Conservation (phyloP, 73 alveolate species). For the Symbiodinium pilosum region DNA sequence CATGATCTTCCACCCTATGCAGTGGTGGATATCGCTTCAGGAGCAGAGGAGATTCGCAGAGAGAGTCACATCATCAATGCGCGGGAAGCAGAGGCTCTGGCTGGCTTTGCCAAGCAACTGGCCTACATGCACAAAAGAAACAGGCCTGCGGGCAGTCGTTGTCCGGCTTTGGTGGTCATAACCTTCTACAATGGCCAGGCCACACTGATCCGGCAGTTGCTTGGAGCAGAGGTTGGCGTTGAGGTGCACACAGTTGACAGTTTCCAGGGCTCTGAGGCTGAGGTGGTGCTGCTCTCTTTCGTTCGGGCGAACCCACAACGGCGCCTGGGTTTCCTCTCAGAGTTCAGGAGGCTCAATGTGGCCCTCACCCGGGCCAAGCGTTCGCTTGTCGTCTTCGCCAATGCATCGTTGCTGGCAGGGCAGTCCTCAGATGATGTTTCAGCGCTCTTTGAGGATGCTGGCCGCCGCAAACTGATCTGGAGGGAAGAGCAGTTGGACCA, state of each 20-base stretch:
- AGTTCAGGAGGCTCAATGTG: constrained; percentile 82
- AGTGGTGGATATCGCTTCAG: constrained; percentile 35
- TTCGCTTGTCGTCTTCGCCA: constrained; percentile 14
- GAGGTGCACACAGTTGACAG: constrained; percentile 84
- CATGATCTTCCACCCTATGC: constrained; percentile 17
- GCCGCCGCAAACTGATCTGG: constrained; percentile 36
- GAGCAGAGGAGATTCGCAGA: constrained; percentile 36
- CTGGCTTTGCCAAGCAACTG: neutral
- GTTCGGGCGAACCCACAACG: constrained; percentile 81
- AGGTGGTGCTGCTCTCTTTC: constrained; percentile 60
- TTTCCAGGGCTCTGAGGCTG: constrained; percentile 91
- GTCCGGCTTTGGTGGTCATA: constrained; percentile 48
- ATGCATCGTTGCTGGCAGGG: neutral
- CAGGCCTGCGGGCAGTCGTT: neutral
- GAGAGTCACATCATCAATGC: neutral
- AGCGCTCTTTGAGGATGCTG: constrained; percentile 62
- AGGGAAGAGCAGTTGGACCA: neutral
- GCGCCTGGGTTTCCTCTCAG: constrained; percentile 76
- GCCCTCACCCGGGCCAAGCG: constrained; percentile 92
- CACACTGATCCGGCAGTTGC: constrained; percentile 33
- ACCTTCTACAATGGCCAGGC: constrained; percentile 89
- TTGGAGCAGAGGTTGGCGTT: constrained; percentile 6
- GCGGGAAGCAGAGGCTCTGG: neutral
- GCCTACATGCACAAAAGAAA: neutral
- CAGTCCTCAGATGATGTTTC: constrained; percentile 31